Evolutionary conservation across 257 asterid species (phyloP).

Genomic region (Solanum arcanum): DNA sequence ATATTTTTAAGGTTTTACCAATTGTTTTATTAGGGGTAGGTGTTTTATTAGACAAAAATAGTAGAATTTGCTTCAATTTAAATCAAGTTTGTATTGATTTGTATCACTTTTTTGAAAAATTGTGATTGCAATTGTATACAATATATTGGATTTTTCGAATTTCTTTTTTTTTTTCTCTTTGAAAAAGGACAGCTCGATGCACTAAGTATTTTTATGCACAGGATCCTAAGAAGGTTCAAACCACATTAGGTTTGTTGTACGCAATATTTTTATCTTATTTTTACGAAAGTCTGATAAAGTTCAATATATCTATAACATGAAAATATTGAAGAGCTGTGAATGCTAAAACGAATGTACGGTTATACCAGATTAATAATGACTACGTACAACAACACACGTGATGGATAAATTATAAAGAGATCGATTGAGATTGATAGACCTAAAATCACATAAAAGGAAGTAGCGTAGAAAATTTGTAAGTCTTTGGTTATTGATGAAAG

Average conservation of each 20-base stretch:
- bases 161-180: not conserved
- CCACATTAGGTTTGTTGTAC: not conserved
- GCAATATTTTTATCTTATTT: no score
- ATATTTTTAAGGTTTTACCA: slow-evolving; percentile 1
- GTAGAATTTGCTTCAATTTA: not conserved
- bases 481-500: not conserved
- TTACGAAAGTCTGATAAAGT: not conserved
- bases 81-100: not conserved
- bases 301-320: not conserved
- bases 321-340: not conserved
- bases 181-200: not conserved
- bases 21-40: not conserved
- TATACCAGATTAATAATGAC: not conserved
- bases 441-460: not conserved
- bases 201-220: not conserved
- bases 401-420: not conserved
- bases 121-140: not conserved
- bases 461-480: not conserved
- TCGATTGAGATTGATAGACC: not conserved
- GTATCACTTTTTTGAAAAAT: not conserved
- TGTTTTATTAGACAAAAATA: not conserved
- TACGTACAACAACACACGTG: not conserved
- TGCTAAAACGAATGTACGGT: not conserved
- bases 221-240: not conserved
- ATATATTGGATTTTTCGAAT: not conserved